Evolutionary conservation across 1,284 basidiomycete genomes (phyloP).

Genomic region (Rhizoctonia solani): DNA sequence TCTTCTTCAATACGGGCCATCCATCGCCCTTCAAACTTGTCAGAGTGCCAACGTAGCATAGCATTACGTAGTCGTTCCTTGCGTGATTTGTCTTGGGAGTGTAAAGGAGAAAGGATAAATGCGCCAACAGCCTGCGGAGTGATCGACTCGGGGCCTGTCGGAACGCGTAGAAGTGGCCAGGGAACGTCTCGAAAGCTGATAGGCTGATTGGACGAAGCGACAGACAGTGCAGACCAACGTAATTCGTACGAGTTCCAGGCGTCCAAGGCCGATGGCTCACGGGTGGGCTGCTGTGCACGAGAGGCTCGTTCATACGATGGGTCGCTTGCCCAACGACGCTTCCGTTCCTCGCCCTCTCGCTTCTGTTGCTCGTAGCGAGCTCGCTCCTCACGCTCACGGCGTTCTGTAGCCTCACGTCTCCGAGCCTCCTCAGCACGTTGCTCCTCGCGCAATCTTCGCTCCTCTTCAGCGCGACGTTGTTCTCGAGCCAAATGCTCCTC

Average conservation of each 20-base stretch:
- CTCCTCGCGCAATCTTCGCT: slow-evolving; percentile 28
- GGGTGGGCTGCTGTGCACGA: neutral
- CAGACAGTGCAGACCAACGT: slow-evolving; percentile 35
- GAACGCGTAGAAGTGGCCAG: slow-evolving; percentile 55
- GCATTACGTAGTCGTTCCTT: slow-evolving; percentile 62
- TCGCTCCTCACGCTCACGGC: slow-evolving; percentile 24
- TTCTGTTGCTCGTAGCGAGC: slow-evolving; percentile 2
- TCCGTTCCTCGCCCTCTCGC: slow-evolving; percentile 21
- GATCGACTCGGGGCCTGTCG: slow-evolving; percentile 49
- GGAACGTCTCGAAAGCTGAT: slow-evolving; percentile 57
- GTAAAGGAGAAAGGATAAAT: slow-evolving; percentile 60
- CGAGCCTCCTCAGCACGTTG: slow-evolving; percentile 29
- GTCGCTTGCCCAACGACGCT: slow-evolving; percentile 20
- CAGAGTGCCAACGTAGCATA: slow-evolving; percentile 73
- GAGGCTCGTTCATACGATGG: neutral
- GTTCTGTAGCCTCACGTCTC: slow-evolving; percentile 18
- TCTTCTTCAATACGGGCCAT: slow-evolving; percentile 56
- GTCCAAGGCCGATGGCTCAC: slow-evolving; percentile 15
- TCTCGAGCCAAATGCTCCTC: slow-evolving; percentile 25
- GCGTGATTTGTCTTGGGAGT: slow-evolving; percentile 47
- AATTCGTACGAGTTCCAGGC: slow-evolving; percentile 39
- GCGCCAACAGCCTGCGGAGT: slow-evolving; percentile 51
- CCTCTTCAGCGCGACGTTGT: slow-evolving; percentile 23
- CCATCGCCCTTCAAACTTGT: slow-evolving; percentile 59
- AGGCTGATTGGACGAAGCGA: slow-evolving; percentile 28